These are phyloP conservation scores for Pyrus bretschneideri DNA, from an alignment of 306 rosid species.

Conservation along the genomic window DNA sequence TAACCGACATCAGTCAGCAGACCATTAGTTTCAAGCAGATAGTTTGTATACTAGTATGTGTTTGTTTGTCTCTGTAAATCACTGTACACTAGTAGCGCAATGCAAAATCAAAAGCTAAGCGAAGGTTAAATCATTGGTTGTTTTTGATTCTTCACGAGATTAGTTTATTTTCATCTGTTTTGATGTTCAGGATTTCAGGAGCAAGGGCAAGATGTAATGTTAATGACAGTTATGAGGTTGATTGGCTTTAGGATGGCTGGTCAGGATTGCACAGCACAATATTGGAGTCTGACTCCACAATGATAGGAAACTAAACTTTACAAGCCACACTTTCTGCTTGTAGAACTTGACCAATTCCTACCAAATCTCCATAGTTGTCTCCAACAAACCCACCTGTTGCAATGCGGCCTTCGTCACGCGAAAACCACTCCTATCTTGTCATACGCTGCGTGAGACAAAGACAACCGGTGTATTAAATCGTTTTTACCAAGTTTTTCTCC, in stretches of 20 bases:
- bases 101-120: background rate
- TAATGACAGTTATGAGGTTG: too few species aligned
- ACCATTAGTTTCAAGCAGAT: background rate
- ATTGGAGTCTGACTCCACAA: background rate
- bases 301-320: background rate
- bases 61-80: background rate
- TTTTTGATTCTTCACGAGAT: too few species aligned
- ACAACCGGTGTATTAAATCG: too few species aligned
- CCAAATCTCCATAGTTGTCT: background rate
- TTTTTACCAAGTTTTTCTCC: too few species aligned
- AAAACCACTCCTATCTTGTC: too few species aligned
- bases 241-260: background rate
- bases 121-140: too few species aligned
- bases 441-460: too few species aligned
- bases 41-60: background rate
- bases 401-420: too few species aligned
- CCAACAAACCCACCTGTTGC: background rate
- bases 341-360: background rate
- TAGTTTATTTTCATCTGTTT: too few species aligned
- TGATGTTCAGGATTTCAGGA: too few species aligned
- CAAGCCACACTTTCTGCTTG: background rate
- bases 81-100: background rate
- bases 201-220: too few species aligned
- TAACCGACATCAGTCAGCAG: slow-evolving; percentile 9
- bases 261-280: background rate